These are phyloP conservation scores for Nevesoporus exiguus DNA, from an alignment of 768 basidiomycete species.

Conservation along the genomic window DNA sequence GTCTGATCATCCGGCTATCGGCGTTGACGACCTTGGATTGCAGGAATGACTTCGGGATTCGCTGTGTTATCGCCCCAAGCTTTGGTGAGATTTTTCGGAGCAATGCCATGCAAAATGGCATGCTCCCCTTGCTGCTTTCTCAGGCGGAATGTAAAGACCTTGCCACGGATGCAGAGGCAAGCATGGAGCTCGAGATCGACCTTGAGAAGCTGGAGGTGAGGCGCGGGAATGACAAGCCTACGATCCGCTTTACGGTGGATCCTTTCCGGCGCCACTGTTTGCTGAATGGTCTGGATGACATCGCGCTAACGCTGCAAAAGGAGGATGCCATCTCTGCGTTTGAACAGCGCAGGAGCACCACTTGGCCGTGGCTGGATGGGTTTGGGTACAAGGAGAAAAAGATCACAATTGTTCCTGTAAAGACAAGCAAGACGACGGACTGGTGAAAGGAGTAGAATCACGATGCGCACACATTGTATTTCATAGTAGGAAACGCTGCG, in stretches of 20 bases:
- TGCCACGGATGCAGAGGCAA: constrained; percentile 72
- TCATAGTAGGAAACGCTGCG: neutral
- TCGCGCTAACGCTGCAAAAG: constrained; percentile 88
- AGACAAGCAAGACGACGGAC: constrained; percentile 54
- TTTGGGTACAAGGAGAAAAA: constrained; percentile 83
- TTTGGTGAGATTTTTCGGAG: constrained; percentile 90
- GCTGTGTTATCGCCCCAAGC: constrained; percentile 82
- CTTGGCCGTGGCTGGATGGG: constrained; percentile 97
- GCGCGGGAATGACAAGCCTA: constrained; percentile 65
- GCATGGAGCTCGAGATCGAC: constrained; percentile 78
- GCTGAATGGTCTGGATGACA: constrained; percentile 95
- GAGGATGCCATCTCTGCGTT: constrained; percentile 69
- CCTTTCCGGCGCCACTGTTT: constrained; percentile 91
- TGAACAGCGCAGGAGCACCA: constrained; percentile 69
- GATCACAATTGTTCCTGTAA: constrained; percentile 52
- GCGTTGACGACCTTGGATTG: constrained; percentile 1
- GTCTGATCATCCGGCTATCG: neutral
- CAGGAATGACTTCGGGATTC: constrained; percentile 88
- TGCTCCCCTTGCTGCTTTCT: constrained; percentile 77
- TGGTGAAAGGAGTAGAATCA: constrained; percentile 48
- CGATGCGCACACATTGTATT: neutral
- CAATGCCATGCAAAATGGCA: constrained; percentile 92
- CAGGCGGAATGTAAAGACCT: constrained; percentile 67
- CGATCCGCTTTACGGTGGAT: constrained; percentile 80
- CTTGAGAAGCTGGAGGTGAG: constrained; percentile 78